Conservation (phyloP, 2,329 filamentous ascomycete genomes). For the Fusarium sambucinum region DNA sequence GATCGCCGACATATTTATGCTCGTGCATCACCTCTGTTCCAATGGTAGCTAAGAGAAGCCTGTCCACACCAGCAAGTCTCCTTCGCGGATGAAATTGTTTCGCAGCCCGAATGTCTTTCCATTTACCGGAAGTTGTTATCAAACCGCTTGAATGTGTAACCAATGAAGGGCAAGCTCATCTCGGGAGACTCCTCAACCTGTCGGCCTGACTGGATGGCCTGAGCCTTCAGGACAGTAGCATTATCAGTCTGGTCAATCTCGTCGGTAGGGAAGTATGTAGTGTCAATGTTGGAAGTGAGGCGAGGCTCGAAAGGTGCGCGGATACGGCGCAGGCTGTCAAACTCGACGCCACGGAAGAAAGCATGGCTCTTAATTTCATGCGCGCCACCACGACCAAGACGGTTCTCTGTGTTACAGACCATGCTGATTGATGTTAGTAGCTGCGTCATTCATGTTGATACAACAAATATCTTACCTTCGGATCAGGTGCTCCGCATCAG, state of each 20-base stretch:
- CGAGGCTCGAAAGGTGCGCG: conserved; percentile 96
- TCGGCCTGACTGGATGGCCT: conserved; percentile 78
- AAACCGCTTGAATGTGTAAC: conserved; percentile 90
- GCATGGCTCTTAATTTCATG: conserved; percentile 93
- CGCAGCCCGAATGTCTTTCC: conserved; percentile 10
- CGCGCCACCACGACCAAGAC: conserved; percentile 86
- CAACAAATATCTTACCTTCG: conserved; percentile 74
- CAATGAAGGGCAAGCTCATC: conserved; percentile 86
- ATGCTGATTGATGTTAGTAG: conserved; percentile 67
- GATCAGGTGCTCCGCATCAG: conserved; percentile 92
- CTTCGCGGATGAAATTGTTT: conserved; percentile 5
- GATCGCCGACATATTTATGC: conserved; percentile 4
- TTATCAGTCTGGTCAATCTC: conserved; percentile 98
- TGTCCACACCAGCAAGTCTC: conserved; percentile 40
- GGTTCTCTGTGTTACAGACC: conserved; percentile 93
- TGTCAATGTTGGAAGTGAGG: conserved; percentile 92
- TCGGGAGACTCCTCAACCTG: conserved; percentile 84
- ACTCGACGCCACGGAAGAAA: conserved; percentile 97
- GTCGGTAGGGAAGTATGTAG: conserved; percentile 98
- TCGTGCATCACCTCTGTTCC: conserved; percentile 7
- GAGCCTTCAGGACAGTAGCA: conserved; percentile 85
- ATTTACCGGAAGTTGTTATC: conserved; percentile 74
- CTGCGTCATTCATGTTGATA: background rate
- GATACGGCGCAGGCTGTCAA: conserved; percentile 91
- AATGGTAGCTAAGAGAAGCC: conserved; percentile 17